Base-by-base conservation (phyloP, 345 rosid genomes). In the Pistacia integerrima region DNA sequence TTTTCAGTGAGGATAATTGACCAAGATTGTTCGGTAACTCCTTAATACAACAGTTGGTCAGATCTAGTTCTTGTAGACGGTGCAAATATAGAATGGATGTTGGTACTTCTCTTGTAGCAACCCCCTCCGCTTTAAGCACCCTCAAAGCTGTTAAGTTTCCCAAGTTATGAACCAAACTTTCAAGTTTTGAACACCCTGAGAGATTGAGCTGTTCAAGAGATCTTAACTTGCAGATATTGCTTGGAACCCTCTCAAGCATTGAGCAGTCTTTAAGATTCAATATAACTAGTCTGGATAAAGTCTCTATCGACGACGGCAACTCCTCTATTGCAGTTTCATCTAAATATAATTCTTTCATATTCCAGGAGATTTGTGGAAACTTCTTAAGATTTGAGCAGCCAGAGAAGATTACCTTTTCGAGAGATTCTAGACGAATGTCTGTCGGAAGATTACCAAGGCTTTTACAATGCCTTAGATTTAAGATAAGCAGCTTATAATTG, bases 1-100 rank as follows among this genome's bases (percentile, higher is more conserved):
- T 38, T 68, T 5, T 4, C 35, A 87, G 67, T 16, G 73, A 73
- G 78, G 76, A 75, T 16, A 85, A 71, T 66, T 35, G 41, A 35
- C 79, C 67, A 36, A 83, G 73, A 56, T 69, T 82, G 72, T 20
- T 61, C 11, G 86, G 88, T 17, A 81, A 66, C 57, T 82, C 82
- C 12, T 2, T 0, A 52, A 86, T 74, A 70, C 76, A 67, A 68
- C 79, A 73, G 16, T 77, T 72, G 64, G 77, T 77, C 48, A 79
- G 64, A 71, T 79, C 62, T 56, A 84, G 68, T 36, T 54, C 33
- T 72, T 72, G 79, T 38, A 84, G 75, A 58, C 72, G 60, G 35
- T 65, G 48, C 57, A 83, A 78, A 35, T 70, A 79, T 64, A 80
- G 66, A 78, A 80, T 76, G 77, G 22, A 17, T 30, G 30, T 80